Evolutionary conservation across 2,329 filamentous ascomycete genomes (phyloP), one percentile per base, ranked within the genome.

Genomic region (Pyrenophora teres): DNA sequence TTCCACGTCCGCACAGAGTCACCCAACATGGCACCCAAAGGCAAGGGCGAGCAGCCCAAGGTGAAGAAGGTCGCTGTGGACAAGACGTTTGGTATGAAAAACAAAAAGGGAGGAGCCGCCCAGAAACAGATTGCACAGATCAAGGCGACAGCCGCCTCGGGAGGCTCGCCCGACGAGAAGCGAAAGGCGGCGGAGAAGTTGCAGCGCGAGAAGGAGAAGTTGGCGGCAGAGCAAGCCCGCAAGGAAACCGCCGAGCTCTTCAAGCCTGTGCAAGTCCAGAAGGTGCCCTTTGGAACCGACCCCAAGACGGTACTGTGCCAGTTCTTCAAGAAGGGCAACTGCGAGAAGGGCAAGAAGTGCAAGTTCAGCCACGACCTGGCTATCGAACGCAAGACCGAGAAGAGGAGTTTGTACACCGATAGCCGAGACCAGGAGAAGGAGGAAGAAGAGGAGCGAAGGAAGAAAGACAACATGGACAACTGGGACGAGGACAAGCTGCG

Each of bases 51-150:
- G 41, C 72, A 76, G 59, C 76, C 78, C 50, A 77, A 78, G 68
- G 74, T 76, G 62, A 72, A 74, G 64, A 91, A 91, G 78, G 69
- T 81, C 38, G 89, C 92, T 59, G 91, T 94, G 58, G 94, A 99
- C 81, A 94, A 93, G 80, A 96, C 94, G 41, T 99, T 99, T 82
- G 94, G 94, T 67, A 97, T 99, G 94, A 99, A 99, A 80, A 99
- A 99, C 74, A 99, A 99, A 81, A 99, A 97, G 82, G 94, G 94
- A 64, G 88, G 86, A 50, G 87, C 85, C 45, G 93, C 92, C 48
- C 90, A 97, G 78, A 96, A 87, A 77, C 86, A 92, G 64, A 97
- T 99, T 72, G 87, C 89, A 52, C 89, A 92, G 68, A 84, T 99
- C 74, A 61, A 64, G 67, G 83, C 87, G 45, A 86, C 88, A 62